phyloP scores from a whole-genome alignment of 2,329 filamentous ascomycete genomes.

The Fusarium pseudocircinatum region DNA sequence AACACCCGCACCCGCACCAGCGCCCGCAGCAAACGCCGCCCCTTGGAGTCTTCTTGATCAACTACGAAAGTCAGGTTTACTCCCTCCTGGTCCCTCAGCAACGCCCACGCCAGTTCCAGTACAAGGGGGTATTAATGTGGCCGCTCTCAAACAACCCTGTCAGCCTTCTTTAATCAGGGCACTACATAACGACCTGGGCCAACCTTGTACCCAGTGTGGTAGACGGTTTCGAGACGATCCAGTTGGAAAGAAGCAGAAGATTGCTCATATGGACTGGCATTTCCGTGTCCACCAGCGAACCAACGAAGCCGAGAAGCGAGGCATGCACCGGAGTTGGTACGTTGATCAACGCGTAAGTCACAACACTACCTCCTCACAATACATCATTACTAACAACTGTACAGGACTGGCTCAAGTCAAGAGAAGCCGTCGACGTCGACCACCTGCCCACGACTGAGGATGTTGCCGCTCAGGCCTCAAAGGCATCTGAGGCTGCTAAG shows the following conservation, averaged over 20 bases:
- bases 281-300: constrained; percentile 93
- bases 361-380: background rate
- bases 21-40: constrained; percentile 52
- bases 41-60: constrained; percentile 73
- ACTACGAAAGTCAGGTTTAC: constrained; percentile 73
- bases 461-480: constrained; percentile 47
- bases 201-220: constrained; percentile 91
- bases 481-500: constrained; percentile 55
- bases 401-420: constrained; percentile 89
- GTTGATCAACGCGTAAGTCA: constrained; percentile 81
- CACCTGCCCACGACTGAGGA: constrained; percentile 50
- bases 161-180: constrained; percentile 77
- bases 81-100: constrained; percentile 59
- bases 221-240: constrained; percentile 82
- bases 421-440: constrained; percentile 79
- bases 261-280: constrained; percentile 96
- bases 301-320: constrained; percentile 84
- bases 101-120: constrained; percentile 50
- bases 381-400: constrained; percentile 39
- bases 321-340: constrained; percentile 94
- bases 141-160: constrained; percentile 77
- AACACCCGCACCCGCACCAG: constrained; percentile 44
- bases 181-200: constrained; percentile 84
- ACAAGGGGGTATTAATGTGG: constrained; percentile 69
- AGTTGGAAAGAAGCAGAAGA: constrained; percentile 85